A percentile compares a stretch with the other conserved stretches of the same genome.
These are phyloP conservation scores for Ceratocystis variospora DNA, from an alignment of 2,329 filamentous ascomycete genomes.

Conservation along the genomic window DNA sequence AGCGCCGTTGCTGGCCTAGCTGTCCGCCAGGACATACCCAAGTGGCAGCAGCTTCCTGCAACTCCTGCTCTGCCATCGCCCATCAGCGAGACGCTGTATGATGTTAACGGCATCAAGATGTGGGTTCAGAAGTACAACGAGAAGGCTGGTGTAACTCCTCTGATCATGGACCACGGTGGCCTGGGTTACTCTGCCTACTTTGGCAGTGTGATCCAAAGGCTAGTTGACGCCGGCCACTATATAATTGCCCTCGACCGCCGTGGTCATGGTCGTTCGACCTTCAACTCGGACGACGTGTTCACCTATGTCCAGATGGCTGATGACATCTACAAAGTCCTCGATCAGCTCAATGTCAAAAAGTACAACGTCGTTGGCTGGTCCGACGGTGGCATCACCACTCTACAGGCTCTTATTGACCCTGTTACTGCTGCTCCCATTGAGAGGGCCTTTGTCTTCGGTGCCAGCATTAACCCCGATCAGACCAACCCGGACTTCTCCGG, in stretches of 20 bases:
- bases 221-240: slow-evolving; percentile 26
- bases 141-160: slow-evolving; percentile 24
- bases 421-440: slow-evolving; percentile 25
- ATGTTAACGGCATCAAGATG: slow-evolving; percentile 29
- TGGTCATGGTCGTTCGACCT: slow-evolving; percentile 31
- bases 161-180: slow-evolving; percentile 31
- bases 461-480: slow-evolving; percentile 25
- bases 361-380: slow-evolving; percentile 31
- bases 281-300: slow-evolving; percentile 27
- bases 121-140: slow-evolving; percentile 33
- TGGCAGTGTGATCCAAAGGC: slow-evolving; percentile 27
- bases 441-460: slow-evolving; percentile 31
- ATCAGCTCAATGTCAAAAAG: slow-evolving; percentile 23
- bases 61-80: slow-evolving; percentile 29
- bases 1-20: slow-evolving; percentile 20
- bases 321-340: slow-evolving; percentile 27
- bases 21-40: slow-evolving; percentile 22
- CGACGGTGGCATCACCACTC: slow-evolving; percentile 30
- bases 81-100: slow-evolving; percentile 24
- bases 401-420: slow-evolving; percentile 27
- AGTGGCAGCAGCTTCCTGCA: slow-evolving; percentile 27
- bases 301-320: slow-evolving; percentile 29
- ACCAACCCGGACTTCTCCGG: slow-evolving; percentile 27
- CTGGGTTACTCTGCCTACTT: slow-evolving; percentile 32
- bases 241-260: slow-evolving; percentile 31